A percentile compares a stretch with the other conserved stretches of the same genome.
Evolutionary conservation across 106 monocot genomes (phyloP).

Genomic region (Apostasia shenzhenica): DNA sequence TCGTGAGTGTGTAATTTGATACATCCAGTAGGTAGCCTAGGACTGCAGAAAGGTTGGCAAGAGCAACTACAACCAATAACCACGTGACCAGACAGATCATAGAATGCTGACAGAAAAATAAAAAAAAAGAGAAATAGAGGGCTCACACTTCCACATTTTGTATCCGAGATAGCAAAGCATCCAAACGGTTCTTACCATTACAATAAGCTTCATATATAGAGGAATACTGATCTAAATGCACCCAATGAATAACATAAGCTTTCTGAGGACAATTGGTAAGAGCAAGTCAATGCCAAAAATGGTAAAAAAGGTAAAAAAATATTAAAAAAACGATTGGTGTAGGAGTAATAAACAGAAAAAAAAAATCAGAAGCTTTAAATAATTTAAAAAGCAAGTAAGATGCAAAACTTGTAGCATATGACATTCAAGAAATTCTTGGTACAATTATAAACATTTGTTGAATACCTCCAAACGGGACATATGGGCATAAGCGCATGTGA

Average conservation of each 20-base stretch:
- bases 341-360: too few species aligned
- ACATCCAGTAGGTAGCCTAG: constrained; percentile 54
- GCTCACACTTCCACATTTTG: constrained; percentile 55
- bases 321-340: too few species aligned
- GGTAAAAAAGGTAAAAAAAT: too few species aligned
- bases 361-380: too few species aligned
- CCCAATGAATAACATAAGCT: constrained; percentile 91
- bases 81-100: background rate
- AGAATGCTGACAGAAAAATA: background rate
- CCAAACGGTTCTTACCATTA: constrained; percentile 58
- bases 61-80: background rate
- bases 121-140: background rate
- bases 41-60: constrained; percentile 12
- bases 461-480: too few species aligned
- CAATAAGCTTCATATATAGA: constrained; percentile 74
- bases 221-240: constrained; percentile 45
- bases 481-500: too few species aligned
- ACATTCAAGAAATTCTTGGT: too few species aligned
- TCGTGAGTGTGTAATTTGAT: constrained; percentile 52
- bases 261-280: constrained; percentile 27
- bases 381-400: too few species aligned
- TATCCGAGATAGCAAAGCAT: constrained; percentile 49
- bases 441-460: too few species aligned
- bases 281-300: too few species aligned
- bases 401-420: too few species aligned